These are phyloP conservation scores for Typha latifolia DNA, from an alignment of 176 grass and related monocot species.

Conservation along the genomic window DNA sequence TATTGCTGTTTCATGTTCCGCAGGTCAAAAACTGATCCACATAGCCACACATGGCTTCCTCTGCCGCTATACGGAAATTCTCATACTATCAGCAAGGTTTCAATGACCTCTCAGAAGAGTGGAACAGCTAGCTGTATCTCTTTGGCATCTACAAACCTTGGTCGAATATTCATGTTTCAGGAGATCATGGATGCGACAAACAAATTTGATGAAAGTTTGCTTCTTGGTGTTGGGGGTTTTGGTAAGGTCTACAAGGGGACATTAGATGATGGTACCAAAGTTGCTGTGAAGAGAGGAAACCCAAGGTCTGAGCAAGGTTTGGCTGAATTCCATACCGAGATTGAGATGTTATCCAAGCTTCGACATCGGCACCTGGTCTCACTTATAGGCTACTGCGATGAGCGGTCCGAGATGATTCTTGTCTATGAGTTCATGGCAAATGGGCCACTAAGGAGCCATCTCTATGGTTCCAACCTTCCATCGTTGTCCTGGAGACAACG, in stretches of 20 bases:
- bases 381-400: conserved; percentile 85
- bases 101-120: conserved; percentile 44
- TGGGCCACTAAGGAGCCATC: conserved; percentile 75
- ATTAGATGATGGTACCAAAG: conserved; percentile 51
- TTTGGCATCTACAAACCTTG: conserved; percentile 63
- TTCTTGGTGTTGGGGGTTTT: conserved; percentile 83
- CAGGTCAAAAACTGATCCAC: conserved; percentile 19
- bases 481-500: conserved; percentile 74
- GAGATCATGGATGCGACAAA: conserved; percentile 62
- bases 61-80: conserved; percentile 33
- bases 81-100: conserved; percentile 51
- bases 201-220: conserved; percentile 74
- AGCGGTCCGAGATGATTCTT: conserved; percentile 83
- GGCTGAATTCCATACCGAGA: conserved; percentile 81
- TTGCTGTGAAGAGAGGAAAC: conserved; percentile 92
- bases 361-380: conserved; percentile 87
- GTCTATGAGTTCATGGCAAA: conserved; percentile 98
- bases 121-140: conserved; percentile 65
- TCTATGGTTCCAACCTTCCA: conserved; percentile 60
- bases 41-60: conserved; percentile 37
- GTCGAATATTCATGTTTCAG: conserved; percentile 66
- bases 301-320: conserved; percentile 86
- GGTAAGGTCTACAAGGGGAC: conserved; percentile 90
- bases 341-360: conserved; percentile 79
- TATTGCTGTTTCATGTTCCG: conserved; percentile 11